A percentile compares a stretch with the other conserved stretches of the same genome.
Conservation (phyloP, 2,329 filamentous ascomycete species). For the Sphaerostilbella broomeana region DNA sequence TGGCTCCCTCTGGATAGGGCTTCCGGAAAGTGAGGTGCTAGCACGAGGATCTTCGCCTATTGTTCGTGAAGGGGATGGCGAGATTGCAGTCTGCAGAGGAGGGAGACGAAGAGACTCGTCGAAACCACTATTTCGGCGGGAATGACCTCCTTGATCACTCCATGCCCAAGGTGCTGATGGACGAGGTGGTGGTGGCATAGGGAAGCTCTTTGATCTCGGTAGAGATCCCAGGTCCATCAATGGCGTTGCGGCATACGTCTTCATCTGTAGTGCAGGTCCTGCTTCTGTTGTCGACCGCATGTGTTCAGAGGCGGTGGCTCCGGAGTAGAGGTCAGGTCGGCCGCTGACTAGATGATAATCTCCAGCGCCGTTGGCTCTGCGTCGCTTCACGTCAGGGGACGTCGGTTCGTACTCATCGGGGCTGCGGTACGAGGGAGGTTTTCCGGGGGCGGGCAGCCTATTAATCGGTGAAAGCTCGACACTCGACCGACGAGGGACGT, state of each 20-base stretch:
- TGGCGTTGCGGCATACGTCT: constrained; percentile 20
- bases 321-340: constrained; percentile 13
- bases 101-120: constrained; percentile 49
- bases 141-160: constrained; percentile 25
- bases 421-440: constrained; percentile 21
- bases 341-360: constrained; percentile 25
- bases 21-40: neutral
- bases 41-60: constrained; percentile 20
- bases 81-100: constrained; percentile 41
- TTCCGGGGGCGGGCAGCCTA: constrained; percentile 18
- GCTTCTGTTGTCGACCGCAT: constrained; percentile 20
- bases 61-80: constrained; percentile 25
- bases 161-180: constrained; percentile 28
- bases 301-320: constrained; percentile 11
- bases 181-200: constrained; percentile 51
- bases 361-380: constrained; percentile 46
- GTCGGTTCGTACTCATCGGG: constrained; percentile 33
- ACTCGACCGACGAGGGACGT: constrained; percentile 23
- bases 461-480: constrained; percentile 21
- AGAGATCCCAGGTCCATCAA: constrained; percentile 26
- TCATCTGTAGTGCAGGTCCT: constrained; percentile 14
- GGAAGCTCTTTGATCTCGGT: constrained; percentile 29
- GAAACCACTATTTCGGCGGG: constrained; percentile 40
- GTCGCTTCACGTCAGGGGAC: constrained; percentile 53
- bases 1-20: constrained; percentile 19